These are phyloP conservation scores for Stropharia rugosoannulata DNA, from an alignment of 768 basidiomycete genomes.

Conservation along the genomic window DNA sequence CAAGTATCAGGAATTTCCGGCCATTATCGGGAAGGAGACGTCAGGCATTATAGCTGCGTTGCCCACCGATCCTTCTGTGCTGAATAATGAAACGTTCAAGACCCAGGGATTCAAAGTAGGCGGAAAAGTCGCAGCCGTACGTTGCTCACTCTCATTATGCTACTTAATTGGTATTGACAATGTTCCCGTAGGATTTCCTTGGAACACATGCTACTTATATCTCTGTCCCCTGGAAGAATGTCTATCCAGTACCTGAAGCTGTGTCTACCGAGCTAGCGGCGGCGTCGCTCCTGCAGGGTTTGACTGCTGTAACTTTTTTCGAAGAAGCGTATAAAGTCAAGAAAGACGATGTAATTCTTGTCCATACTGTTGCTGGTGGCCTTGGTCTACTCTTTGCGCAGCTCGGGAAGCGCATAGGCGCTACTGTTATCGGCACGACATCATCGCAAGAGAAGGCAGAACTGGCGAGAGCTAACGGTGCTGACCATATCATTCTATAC, in stretches of 20 bases:
- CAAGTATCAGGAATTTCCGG: constrained; percentile 54
- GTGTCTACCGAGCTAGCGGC: constrained; percentile 65
- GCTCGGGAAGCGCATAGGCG: constrained; percentile 70
- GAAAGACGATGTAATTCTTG: constrained; percentile 73
- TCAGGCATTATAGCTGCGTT: constrained; percentile 75
- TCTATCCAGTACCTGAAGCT: constrained; percentile 62
- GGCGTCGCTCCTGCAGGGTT: constrained; percentile 67
- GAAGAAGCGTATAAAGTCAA: constrained; percentile 86
- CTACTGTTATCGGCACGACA: constrained; percentile 90
- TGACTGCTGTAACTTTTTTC: constrained; percentile 77
- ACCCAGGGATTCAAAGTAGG: constrained; percentile 66
- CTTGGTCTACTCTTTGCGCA: constrained; percentile 72
- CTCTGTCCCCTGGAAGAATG: constrained; percentile 59
- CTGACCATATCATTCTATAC: constrained; percentile 86
- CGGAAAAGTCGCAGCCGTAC: constrained; percentile 69
- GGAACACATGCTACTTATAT: constrained; percentile 73
- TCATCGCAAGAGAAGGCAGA: constrained; percentile 83
- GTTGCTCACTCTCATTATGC: constrained; percentile 17
- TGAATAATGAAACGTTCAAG: constrained; percentile 63
- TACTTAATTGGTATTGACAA: background rate
- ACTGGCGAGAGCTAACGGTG: constrained; percentile 76
- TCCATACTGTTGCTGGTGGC: constrained; percentile 93
- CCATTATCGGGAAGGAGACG: constrained; percentile 74
- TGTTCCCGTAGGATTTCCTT: constrained; percentile 34
- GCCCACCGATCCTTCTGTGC: constrained; percentile 62